phyloP scores from a whole-genome alignment of 306 rosid species.

The Sicyos baderoa region DNA sequence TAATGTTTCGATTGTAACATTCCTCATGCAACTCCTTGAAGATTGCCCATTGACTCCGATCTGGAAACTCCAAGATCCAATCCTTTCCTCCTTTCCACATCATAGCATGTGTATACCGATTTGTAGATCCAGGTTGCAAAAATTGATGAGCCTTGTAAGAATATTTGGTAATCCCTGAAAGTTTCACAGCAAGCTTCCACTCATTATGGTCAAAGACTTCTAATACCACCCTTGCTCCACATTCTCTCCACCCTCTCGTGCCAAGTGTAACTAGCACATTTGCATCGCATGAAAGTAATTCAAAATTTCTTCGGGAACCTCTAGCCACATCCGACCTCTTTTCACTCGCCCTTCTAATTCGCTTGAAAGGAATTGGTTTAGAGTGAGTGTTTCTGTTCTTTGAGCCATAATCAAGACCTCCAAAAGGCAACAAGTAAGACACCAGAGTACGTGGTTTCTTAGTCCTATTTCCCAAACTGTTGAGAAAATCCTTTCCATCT shows the following conservation, averaged over 20 bases:
- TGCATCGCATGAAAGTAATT: slow-evolving; percentile 59
- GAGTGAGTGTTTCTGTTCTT: slow-evolving; percentile 42
- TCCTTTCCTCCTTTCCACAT: slow-evolving; percentile 99
- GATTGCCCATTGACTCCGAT: slow-evolving; percentile 85
- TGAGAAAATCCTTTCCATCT: slow-evolving; percentile 55
- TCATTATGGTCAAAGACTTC: slow-evolving; percentile 79
- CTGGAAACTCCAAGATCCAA: slow-evolving; percentile 85
- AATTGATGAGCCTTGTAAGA: slow-evolving; percentile 90
- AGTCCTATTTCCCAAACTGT: slow-evolving; percentile 69
- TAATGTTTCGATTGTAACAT: slow-evolving; percentile 75
- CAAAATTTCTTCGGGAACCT: slow-evolving; percentile 53
- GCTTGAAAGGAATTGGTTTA: slow-evolving; percentile 59
- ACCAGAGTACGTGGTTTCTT: slow-evolving; percentile 92
- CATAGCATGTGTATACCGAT: slow-evolving; percentile 94
- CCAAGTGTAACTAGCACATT: slow-evolving; percentile 64
- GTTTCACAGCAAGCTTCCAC: slow-evolving; percentile 87
- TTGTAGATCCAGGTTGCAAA: slow-evolving; percentile 94
- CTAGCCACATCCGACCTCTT: slow-evolving; percentile 60
- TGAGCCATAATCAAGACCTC: slow-evolving; percentile 50
- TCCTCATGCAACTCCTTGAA: slow-evolving; percentile 98
- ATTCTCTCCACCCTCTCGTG: slow-evolving; percentile 89
- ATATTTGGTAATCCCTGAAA: slow-evolving; percentile 59
- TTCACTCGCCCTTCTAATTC: slow-evolving; percentile 74
- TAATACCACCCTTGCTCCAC: slow-evolving; percentile 53
- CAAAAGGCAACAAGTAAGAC: slow-evolving; percentile 64